A percentile compares a stretch with the other conserved stretches of the same genome.
Conservation (phyloP, 2,329 filamentous ascomycete genomes). For the Ceratocystis smalleyi region DNA sequence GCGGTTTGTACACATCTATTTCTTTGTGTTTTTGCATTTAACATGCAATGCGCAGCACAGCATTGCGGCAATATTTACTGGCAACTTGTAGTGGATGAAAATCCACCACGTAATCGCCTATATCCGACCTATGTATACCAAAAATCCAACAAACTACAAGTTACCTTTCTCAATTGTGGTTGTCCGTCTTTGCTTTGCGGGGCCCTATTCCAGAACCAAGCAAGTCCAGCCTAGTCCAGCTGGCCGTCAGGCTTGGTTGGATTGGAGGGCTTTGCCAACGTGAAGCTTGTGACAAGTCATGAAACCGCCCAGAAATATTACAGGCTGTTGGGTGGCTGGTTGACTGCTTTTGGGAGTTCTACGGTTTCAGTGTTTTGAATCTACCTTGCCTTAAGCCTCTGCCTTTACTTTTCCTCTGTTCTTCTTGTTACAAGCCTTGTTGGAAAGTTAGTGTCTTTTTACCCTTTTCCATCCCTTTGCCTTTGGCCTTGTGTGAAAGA, state of each 20-base stretch:
- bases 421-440: background rate
- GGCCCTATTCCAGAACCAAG: too few relatives aligned
- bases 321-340: background rate
- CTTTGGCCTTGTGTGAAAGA: background rate
- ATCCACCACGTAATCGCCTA: background rate
- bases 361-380: background rate
- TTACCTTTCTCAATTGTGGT: background rate
- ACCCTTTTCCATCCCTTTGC: background rate
- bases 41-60: background rate
- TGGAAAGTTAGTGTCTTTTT: background rate
- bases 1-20: background rate
- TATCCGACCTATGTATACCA: background rate
- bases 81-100: background rate
- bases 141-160: too few relatives aligned
- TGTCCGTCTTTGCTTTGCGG: too few relatives aligned
- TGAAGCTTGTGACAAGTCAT: conserved; percentile 2
- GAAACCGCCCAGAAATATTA: background rate
- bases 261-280: too few relatives aligned
- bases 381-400: background rate
- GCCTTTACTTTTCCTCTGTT: background rate
- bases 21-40: background rate
- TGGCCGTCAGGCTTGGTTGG: background rate
- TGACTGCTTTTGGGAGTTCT: background rate
- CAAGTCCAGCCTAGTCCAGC: too few relatives aligned
- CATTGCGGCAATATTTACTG: background rate